These are phyloP conservation scores for Taiozyma sp. DNA, from an alignment of 1,139 yeast genomes.

Conservation along the genomic window DNA sequence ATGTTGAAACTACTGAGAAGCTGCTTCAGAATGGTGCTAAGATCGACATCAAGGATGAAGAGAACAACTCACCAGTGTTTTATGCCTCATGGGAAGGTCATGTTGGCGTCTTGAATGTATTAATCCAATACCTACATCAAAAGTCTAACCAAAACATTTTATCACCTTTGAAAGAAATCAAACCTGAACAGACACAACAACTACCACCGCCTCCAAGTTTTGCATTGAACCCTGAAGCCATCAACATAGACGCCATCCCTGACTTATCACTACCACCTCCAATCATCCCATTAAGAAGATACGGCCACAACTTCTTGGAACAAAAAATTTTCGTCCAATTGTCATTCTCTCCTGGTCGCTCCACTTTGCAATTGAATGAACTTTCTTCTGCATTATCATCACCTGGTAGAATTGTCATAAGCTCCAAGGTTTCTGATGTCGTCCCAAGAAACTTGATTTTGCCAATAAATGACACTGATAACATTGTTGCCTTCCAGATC, in stretches of 20 bases:
- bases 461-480: conserved; percentile 72
- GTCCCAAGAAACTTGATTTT: conserved; percentile 82
- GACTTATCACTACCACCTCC: conserved; percentile 94
- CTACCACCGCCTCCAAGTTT: conserved; percentile 18
- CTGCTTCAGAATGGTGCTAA: conserved; percentile 72
- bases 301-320: conserved; percentile 94
- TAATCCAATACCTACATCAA: conserved; percentile 34
- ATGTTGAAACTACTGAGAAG: conserved; percentile 63
- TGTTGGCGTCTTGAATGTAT: conserved; percentile 66
- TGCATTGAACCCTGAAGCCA: conserved; percentile 18
- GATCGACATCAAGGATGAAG: conserved; percentile 72
- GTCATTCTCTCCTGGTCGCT: conserved; percentile 56
- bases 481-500: conserved; percentile 79
- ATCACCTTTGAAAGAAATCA: conserved; percentile 21
- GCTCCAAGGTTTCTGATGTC: conserved; percentile 65
- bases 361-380: conserved; percentile 50
- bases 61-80: conserved; percentile 77
- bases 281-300: conserved; percentile 83
- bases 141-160: conserved; percentile 12
- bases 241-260: conserved; percentile 71
- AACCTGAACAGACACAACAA: conserved; percentile 8
- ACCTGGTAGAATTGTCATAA: conserved; percentile 70
- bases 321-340: conserved; percentile 81
- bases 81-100: conserved; percentile 96
- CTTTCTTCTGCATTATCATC: conserved; percentile 38